Conservation (phyloP, 1,284 basidiomycete species). For the Melampsora americana region DNA sequence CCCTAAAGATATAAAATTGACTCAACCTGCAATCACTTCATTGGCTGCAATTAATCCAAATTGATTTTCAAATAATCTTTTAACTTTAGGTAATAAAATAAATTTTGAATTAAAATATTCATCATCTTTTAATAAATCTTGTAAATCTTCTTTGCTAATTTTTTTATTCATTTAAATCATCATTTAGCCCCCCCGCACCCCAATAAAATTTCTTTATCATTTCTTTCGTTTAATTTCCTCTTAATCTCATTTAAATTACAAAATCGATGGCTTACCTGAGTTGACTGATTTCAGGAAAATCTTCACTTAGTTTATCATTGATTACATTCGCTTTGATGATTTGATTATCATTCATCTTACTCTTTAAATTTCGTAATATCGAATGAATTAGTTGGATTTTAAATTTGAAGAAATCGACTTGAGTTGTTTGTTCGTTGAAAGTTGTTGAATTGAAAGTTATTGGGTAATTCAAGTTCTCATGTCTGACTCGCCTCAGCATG, state of each 20-base stretch:
- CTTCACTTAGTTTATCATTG: conserved; percentile 31
- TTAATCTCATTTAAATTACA: background rate
- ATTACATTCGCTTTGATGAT: background rate
- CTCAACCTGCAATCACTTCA: conserved; percentile 32
- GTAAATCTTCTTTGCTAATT: conserved; percentile 41
- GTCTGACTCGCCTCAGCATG: no score
- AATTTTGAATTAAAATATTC: conserved; percentile 34
- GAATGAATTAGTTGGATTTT: no score
- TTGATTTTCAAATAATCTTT: conserved; percentile 18
- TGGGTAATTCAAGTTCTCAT: no score
- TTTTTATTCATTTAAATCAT: background rate
- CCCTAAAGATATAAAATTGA: background rate
- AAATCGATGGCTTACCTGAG: conserved; percentile 11
- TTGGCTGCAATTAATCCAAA: conserved; percentile 13
- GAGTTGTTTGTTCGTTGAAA: no score
- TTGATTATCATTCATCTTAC: no score
- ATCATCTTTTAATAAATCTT: conserved; percentile 29
- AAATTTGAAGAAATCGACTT: no score
- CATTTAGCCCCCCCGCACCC: no score
- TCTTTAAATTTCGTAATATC: no score
- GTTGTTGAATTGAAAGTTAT: no score
- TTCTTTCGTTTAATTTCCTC: background rate
- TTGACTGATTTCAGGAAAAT: conserved; percentile 33
- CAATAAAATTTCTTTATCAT: background rate
- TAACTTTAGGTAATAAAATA: conserved; percentile 22